Conservation (phyloP, 2,329 filamentous ascomycete species). For the Fusarium sp. region DNA sequence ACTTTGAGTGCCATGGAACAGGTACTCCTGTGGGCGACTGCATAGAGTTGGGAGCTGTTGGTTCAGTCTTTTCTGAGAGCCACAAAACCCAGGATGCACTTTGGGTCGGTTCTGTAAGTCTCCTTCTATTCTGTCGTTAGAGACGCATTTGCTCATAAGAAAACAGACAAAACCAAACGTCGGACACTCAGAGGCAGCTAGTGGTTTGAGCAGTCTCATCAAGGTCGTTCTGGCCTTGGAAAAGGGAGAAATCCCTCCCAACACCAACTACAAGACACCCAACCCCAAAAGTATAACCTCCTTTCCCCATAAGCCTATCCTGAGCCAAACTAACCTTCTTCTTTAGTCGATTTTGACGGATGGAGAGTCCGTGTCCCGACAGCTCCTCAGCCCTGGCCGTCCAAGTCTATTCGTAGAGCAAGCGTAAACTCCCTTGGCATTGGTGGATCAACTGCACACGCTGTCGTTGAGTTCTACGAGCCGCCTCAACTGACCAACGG, state of each 20-base stretch:
- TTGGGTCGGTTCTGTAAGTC: conserved; percentile 61
- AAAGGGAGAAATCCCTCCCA: conserved; percentile 46
- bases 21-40: conserved; percentile 49
- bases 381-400: conserved; percentile 39
- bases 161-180: conserved; percentile 45
- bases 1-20: conserved; percentile 50
- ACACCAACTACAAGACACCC: conserved; percentile 40
- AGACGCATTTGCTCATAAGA: too few species aligned
- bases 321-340: conserved; percentile 7
- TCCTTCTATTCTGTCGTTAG: neutral
- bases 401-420: conserved; percentile 41
- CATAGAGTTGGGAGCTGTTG: conserved; percentile 51
- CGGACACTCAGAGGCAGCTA: conserved; percentile 48
- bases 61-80: conserved; percentile 46
- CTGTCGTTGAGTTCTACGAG: conserved; percentile 52
- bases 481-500: conserved; percentile 11
- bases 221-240: conserved; percentile 46
- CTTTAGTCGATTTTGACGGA: conserved; percentile 38
- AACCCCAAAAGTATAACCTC: conserved; percentile 41
- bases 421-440: conserved; percentile 56
- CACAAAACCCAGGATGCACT: conserved; percentile 45
- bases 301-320: neutral
- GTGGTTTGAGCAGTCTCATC: conserved; percentile 47
- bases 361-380: conserved; percentile 44
- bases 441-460: conserved; percentile 60